phyloP scores from a whole-genome alignment of 2,329 filamentous ascomycete genomes.

The Dryadomyces quercivorus region DNA sequence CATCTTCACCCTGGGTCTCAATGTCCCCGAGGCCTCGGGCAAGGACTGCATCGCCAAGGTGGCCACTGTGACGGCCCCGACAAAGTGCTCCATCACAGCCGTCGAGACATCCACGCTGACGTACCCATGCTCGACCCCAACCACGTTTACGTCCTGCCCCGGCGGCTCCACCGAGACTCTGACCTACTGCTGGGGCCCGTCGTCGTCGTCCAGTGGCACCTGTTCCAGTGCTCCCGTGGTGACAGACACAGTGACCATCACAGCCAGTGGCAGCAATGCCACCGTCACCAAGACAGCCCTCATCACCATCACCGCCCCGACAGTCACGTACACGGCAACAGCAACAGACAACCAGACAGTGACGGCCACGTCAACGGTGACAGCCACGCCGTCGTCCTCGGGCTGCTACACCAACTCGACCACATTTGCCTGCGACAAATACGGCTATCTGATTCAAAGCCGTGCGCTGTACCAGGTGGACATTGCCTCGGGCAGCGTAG shows the following conservation, averaged over 20 bases:
- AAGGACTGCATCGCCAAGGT: conserved; percentile 1
- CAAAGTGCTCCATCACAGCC: neutral
- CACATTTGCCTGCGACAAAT: conserved; percentile 8
- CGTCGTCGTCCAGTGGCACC: neutral
- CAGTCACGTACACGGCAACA: neutral
- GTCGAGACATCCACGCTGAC: neutral
- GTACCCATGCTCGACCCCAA: neutral
- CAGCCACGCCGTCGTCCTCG: neutral
- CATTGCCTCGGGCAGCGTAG: conserved; percentile 4
- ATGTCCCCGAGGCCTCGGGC: conserved; percentile 1
- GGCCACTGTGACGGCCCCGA: neutral
- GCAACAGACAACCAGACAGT: neutral
- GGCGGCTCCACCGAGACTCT: neutral
- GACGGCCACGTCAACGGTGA: neutral
- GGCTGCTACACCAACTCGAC: neutral
- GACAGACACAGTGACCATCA: neutral
- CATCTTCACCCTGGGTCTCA: neutral
- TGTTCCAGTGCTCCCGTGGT: neutral
- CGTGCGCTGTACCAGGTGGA: conserved; percentile 9
- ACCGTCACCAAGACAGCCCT: neutral
- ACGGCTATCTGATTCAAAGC: conserved; percentile 11
- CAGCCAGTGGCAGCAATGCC: neutral
- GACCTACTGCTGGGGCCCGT: conserved; percentile 2
- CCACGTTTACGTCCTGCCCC: neutral
- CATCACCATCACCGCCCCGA: neutral